phyloP scores from a whole-genome alignment of 495 filamentous ascomycete genomes.

The Neurospora cerealis region DNA sequence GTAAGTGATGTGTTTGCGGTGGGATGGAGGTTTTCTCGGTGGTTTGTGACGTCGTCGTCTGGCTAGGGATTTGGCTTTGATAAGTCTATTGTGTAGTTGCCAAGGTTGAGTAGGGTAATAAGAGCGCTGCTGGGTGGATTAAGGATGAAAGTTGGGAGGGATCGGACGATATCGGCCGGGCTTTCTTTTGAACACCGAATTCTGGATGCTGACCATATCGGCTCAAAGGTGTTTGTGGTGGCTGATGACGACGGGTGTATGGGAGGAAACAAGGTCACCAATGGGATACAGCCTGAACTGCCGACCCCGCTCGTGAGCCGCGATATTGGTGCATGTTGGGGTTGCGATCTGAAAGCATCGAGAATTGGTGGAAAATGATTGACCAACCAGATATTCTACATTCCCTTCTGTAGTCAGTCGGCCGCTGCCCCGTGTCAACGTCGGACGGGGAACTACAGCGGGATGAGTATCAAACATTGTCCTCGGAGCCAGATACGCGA shows the following conservation, averaged over 20 bases:
- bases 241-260: not conserved
- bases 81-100: too few relatives aligned
- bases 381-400: not conserved
- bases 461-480: not conserved
- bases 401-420: not conserved
- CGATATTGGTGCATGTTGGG: not conserved
- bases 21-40: not conserved
- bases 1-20: not conserved
- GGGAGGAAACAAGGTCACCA: not conserved
- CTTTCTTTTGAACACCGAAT: constrained; percentile 4
- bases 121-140: not conserved
- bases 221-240: not conserved
- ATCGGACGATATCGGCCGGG: not conserved
- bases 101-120: not conserved
- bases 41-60: not conserved
- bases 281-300: constrained; percentile 13
- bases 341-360: not conserved
- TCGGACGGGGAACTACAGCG: not conserved
- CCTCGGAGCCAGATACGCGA: not conserved
- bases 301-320: constrained; percentile 13
- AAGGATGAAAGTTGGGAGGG: not conserved
- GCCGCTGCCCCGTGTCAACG: not conserved
- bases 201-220: not conserved
- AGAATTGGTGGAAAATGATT: not conserved
- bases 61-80: too few relatives aligned